Evolutionary conservation across 2,329 filamentous ascomycete species (phyloP), one percentile per base, ranked within the genome.

Genomic region (Fusarium albidum): DNA sequence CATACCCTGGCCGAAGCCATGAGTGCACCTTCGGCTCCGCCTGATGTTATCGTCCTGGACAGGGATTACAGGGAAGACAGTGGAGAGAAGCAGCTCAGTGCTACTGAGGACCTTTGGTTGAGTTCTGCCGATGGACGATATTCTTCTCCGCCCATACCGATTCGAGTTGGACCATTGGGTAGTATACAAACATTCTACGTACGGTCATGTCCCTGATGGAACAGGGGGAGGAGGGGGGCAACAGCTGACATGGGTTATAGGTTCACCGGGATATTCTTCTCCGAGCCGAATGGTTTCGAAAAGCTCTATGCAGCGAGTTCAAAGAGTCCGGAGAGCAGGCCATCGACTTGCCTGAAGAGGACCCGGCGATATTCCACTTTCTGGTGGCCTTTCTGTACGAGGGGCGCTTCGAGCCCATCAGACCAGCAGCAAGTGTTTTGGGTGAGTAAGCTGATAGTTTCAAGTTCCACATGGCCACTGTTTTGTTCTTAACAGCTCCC

Each of bases 311-410:
- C 52, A 79, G 79, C 29, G 68, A 71, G 21, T 82, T 81, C 58
- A 72, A 63, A 43, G 80, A 82, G 61, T 74, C 77, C 3, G 71
- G 69, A 15, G 71, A 75, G 13, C 77, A 81, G 55, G 72, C 73
- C 12, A 75, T 83, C 44, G 72, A 79, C 59, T 68, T 83, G 2
- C 79, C 78, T 0, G 79, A 82, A 51, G 80, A 82, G 53, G 74
- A 81, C 56, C 78, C 80, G 4, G 74, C 75, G 47, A 75, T 80
- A 39, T 82, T 83, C 55, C 77, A 80, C 51, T 80, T 81, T 55
- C 66, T 82, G 34, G 69, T 83, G 29, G 77, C 78, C n/a, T 82
- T 75, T 43, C 67, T 82, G 11, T 82, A 81, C 57, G 79, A 82
- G 57, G 74, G 72, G 15, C 74, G 68, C 48, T 81, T 77, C 57